Conservation (phyloP, 2,329 filamentous ascomycete species). For the Fusarium napiforme region DNA sequence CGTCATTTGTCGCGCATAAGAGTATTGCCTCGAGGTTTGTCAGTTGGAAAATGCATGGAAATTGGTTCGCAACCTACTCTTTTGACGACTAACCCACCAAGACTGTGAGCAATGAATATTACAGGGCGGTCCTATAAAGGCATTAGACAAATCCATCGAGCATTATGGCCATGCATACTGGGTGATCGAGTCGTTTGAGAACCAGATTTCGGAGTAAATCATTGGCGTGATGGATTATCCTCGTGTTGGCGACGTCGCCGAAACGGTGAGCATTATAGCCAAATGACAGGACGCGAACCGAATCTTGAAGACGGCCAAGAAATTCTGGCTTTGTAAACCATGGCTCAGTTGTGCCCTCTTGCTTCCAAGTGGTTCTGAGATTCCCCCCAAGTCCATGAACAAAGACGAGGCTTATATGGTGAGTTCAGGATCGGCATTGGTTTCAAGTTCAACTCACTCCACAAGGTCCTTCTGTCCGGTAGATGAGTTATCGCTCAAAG, state of each 20-base stretch:
- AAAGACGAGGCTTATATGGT: conserved; percentile 20
- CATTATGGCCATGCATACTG: not conserved
- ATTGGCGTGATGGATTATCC: conserved; percentile 40
- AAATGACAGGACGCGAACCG: conserved; percentile 32
- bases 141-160: not conserved
- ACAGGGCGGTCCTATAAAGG: conserved; percentile 21
- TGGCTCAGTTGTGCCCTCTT: conserved; percentile 23
- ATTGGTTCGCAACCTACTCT: conserved; percentile 35
- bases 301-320: conserved; percentile 19
- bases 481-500: not conserved
- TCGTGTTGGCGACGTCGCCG: conserved; percentile 37
- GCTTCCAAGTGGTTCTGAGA: conserved; percentile 26
- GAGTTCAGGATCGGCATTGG: not conserved
- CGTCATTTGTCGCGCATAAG: conserved; percentile 32
- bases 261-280: conserved; percentile 38
- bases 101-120: conserved; percentile 37
- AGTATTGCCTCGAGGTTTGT: conserved; percentile 25
- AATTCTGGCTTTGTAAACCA: conserved; percentile 34
- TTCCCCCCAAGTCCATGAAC: conserved; percentile 34
- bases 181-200: conserved; percentile 33
- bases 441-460: conserved; percentile 21
- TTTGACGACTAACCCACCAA: conserved; percentile 36
- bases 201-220: conserved; percentile 34
- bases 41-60: not conserved
- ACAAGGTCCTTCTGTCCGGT: conserved; percentile 16